These are phyloP conservation scores for Fusarium sp. DNA, from an alignment of 2,329 filamentous ascomycete genomes.

Conservation along the genomic window DNA sequence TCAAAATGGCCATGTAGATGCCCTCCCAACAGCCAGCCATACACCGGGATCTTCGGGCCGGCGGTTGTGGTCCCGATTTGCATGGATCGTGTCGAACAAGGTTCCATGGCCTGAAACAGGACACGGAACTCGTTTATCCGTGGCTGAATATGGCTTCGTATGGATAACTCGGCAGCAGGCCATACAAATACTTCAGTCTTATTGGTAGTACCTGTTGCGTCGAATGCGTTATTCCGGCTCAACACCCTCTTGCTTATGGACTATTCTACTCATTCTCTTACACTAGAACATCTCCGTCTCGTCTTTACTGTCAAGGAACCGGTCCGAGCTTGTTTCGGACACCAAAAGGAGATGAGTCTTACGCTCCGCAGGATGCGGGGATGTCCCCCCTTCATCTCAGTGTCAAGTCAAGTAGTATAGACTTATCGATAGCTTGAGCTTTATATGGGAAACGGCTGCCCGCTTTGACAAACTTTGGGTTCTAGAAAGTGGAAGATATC, in stretches of 20 bases:
- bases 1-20: no score
- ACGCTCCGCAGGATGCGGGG: background rate
- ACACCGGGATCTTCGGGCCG: background rate
- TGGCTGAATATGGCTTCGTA: background rate
- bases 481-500: background rate
- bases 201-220: background rate
- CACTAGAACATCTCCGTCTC: background rate
- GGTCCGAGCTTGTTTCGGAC: background rate
- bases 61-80: background rate
- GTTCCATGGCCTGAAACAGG: background rate
- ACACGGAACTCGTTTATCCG: conserved; percentile 19
- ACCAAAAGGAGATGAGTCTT: background rate
- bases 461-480: no score
- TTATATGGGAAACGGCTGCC: background rate
- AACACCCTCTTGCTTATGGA: background rate
- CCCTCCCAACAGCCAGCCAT: no score
- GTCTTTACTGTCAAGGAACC: background rate
- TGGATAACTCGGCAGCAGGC: background rate
- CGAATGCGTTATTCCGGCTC: background rate
- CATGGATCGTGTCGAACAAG: background rate
- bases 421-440: no score
- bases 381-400: background rate
- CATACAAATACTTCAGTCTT: background rate
- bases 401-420: no score
- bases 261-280: background rate